phyloP scores from a whole-genome alignment of 441 rosid species.

The Raphanus hybrid region DNA sequence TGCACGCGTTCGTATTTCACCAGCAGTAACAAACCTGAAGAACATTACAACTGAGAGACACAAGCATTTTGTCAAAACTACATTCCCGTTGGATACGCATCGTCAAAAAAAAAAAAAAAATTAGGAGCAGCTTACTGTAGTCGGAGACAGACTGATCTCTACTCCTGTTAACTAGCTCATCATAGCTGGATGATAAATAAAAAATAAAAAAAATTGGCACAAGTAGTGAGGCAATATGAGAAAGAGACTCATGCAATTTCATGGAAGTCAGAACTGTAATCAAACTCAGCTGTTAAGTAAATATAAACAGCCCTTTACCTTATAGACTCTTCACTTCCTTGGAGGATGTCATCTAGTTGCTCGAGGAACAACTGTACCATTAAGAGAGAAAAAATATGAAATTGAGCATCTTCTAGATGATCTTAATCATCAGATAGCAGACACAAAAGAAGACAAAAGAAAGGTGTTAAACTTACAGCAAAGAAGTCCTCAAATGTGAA shows the following conservation, averaged over 20 bases:
- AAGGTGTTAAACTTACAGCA: constrained; percentile 62
- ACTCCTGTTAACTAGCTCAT: constrained; percentile 79
- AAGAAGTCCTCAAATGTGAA: constrained; percentile 97
- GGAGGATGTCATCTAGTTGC: constrained; percentile 88
- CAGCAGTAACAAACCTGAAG: constrained; percentile 97
- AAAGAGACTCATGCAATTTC: constrained; percentile 21
- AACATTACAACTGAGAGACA: constrained; percentile 91
- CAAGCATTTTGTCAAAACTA: constrained; percentile 50
- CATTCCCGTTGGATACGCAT: constrained; percentile 18
- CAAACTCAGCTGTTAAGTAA: not conserved
- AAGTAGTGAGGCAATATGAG: constrained; percentile 18
- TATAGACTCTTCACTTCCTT: constrained; percentile 72
- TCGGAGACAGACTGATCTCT: constrained; percentile 91
- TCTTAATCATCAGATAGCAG: no score
- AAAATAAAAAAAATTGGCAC: not conserved
- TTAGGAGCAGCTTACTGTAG: constrained; percentile 66
- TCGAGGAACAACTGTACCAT: constrained; percentile 82
- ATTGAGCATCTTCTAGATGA: not conserved
- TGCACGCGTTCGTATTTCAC: constrained; percentile 85
- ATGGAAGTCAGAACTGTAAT: constrained; percentile 21
- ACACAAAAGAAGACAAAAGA: no score
- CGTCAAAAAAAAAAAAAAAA: no score
- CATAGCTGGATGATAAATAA: constrained; percentile 61
- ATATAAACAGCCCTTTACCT: constrained; percentile 48
- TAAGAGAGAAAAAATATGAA: constrained; percentile 2